These are phyloP conservation scores for Erodium maritimum DNA, from an alignment of 345 rosid genomes.

Conservation along the genomic window DNA sequence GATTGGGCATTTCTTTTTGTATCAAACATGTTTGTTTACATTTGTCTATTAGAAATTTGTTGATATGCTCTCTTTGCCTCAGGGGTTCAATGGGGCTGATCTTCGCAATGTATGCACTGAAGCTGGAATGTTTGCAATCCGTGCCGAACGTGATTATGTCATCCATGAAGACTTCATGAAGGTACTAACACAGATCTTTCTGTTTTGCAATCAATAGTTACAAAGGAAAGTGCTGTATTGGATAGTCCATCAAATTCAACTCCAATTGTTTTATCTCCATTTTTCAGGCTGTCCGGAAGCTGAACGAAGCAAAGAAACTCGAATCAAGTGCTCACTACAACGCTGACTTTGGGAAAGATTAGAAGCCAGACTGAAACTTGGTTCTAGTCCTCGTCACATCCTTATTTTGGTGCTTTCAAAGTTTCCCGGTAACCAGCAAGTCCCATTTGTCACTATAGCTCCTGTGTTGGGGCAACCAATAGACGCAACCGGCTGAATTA, in stretches of 20 bases:
- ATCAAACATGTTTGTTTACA: neutral
- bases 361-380: constrained; percentile 1
- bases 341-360: constrained; percentile 88
- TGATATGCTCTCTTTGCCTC: constrained; percentile 5
- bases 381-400: too few species aligned
- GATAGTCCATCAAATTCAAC: neutral
- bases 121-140: constrained; percentile 96
- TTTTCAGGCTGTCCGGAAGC: constrained; percentile 78
- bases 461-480: too few species aligned
- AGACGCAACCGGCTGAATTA: too few species aligned
- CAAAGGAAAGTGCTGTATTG: too few species aligned
- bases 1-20: constrained; percentile 6
- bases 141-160: constrained; percentile 91
- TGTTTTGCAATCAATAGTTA: neutral
- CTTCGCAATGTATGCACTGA: constrained; percentile 92
- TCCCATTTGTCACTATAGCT: too few species aligned
- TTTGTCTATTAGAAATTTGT: neutral
- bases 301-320: constrained; percentile 89
- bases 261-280: constrained; percentile 1
- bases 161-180: constrained; percentile 99
- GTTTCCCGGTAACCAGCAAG: too few species aligned
- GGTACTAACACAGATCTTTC: constrained; percentile 22
- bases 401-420: too few species aligned
- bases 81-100: constrained; percentile 99
- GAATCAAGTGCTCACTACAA: constrained; percentile 86